phyloP scores from a whole-genome alignment of 768 basidiomycete genomes.

The Collybia mongolica region DNA sequence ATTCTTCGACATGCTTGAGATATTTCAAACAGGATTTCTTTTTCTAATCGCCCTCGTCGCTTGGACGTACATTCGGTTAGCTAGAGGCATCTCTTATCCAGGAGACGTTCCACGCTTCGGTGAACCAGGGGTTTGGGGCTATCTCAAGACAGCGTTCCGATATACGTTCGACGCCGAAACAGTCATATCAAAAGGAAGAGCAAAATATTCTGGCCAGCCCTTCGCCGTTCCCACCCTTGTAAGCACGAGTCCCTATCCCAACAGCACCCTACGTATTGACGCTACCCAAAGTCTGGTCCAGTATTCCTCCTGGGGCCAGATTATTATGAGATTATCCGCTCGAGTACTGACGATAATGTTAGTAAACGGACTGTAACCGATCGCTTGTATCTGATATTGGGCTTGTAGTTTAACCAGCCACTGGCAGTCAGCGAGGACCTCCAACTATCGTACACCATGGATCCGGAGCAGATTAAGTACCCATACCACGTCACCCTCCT shows the following conservation, averaged over 20 bases:
- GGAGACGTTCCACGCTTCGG: slow-evolving; percentile 32
- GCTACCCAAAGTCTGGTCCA: slow-evolving; percentile 24
- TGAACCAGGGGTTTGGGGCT: slow-evolving; percentile 30
- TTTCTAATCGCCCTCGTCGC: slow-evolving; percentile 15
- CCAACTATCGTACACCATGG: slow-evolving; percentile 36
- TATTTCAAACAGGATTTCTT: slow-evolving; percentile 1
- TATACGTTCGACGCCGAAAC: slow-evolving; percentile 28
- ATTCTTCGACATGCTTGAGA: background rate
- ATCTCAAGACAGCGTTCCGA: slow-evolving; percentile 30
- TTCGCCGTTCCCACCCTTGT: slow-evolving; percentile 35
- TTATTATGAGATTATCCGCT: slow-evolving; percentile 27
- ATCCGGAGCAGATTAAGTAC: slow-evolving; percentile 28
- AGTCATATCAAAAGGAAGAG: slow-evolving; percentile 27
- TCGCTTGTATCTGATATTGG: background rate
- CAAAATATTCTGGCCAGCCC: slow-evolving; percentile 24
- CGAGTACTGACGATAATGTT: slow-evolving; percentile 32
- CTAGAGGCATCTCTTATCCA: slow-evolving; percentile 24
- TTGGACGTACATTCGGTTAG: slow-evolving; percentile 23
- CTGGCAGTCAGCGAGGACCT: slow-evolving; percentile 33
- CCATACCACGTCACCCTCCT: slow-evolving; percentile 34
- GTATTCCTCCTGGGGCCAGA: slow-evolving; percentile 31
- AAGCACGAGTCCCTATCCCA: background rate
- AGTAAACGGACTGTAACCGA: slow-evolving; percentile 4
- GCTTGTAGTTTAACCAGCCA: slow-evolving; percentile 31
- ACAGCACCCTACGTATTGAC: background rate